These are phyloP conservation scores for Rosa hybrid DNA, from an alignment of 331 rosid genomes.

Conservation along the genomic window DNA sequence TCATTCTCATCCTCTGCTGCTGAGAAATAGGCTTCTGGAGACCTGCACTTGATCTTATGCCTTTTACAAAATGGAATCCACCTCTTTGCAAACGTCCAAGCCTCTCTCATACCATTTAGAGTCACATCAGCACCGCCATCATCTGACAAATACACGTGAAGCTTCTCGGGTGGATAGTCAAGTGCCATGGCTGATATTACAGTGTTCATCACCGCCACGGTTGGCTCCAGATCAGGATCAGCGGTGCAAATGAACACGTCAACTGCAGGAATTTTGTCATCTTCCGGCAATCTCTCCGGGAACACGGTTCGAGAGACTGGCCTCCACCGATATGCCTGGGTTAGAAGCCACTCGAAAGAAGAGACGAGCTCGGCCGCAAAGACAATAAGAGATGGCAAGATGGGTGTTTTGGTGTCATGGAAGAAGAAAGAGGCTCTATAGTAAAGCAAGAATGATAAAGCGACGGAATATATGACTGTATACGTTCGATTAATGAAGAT, in stretches of 20 bases:
- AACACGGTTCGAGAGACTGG: slow-evolving; percentile 42
- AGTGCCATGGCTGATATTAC: slow-evolving; percentile 72
- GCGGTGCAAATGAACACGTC: slow-evolving; percentile 69
- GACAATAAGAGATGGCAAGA: slow-evolving; percentile 47
- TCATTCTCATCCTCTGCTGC: slow-evolving; percentile 17
- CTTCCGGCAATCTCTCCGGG: slow-evolving; percentile 48
- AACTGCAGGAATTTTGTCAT: slow-evolving; percentile 51
- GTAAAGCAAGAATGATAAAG: slow-evolving; percentile 44
- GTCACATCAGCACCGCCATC: slow-evolving; percentile 58
- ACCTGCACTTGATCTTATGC: slow-evolving; percentile 37
- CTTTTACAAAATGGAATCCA: slow-evolving; percentile 65
- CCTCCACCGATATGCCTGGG: slow-evolving; percentile 46
- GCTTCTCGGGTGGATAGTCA: slow-evolving; percentile 65
- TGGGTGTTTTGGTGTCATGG: slow-evolving; percentile 32
- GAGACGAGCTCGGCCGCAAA: slow-evolving; percentile 55
- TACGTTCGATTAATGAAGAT: slow-evolving; percentile 48
- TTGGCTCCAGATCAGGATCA: slow-evolving; percentile 61
- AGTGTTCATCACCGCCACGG: slow-evolving; percentile 63
- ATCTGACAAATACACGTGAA: slow-evolving; percentile 64
- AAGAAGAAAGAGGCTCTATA: slow-evolving; percentile 48
- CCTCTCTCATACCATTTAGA: slow-evolving; percentile 47
- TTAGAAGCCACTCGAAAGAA: slow-evolving; percentile 60
- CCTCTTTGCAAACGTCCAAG: slow-evolving; percentile 49
- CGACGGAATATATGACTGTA: slow-evolving; percentile 47
- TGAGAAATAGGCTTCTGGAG: slow-evolving; percentile 62